Conservation (phyloP, 2,329 filamentous ascomycete species). For the Davidsoniella neocaledoniae region DNA sequence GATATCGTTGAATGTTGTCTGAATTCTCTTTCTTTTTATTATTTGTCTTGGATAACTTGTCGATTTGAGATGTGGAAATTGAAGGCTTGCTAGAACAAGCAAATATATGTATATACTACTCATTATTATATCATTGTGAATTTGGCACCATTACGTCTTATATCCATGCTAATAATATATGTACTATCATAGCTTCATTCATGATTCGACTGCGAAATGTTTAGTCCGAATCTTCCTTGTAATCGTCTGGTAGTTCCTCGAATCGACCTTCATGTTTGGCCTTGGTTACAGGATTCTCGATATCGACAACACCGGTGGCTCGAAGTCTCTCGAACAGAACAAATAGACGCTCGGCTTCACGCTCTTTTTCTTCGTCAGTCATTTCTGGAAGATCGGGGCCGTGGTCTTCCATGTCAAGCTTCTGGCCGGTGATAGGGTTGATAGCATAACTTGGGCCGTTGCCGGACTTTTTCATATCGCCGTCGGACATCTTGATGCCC, state of each 20-base stretch:
- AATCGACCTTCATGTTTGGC: slow-evolving; percentile 54
- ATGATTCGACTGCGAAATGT: neutral
- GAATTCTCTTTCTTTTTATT: too few relatives aligned
- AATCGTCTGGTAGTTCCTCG: slow-evolving; percentile 37
- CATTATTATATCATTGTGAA: too few relatives aligned
- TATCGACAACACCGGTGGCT: slow-evolving; percentile 56
- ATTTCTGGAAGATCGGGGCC: slow-evolving; percentile 48
- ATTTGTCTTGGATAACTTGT: too few relatives aligned
- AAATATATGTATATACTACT: too few relatives aligned
- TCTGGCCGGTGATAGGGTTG: slow-evolving; percentile 81
- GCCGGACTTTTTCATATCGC: slow-evolving; percentile 10
- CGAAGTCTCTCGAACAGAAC: slow-evolving; percentile 73
- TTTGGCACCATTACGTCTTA: neutral
- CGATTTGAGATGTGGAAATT: too few relatives aligned
- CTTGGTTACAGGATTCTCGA: slow-evolving; percentile 62
- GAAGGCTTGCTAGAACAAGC: too few relatives aligned
- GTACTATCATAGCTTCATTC: neutral
- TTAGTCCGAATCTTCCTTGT: slow-evolving; percentile 18
- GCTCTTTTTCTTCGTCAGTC: slow-evolving; percentile 81
- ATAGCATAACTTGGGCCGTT: slow-evolving; percentile 29
- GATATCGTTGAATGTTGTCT: too few relatives aligned
- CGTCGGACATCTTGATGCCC: slow-evolving; percentile 16
- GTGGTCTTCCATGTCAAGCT: slow-evolving; percentile 47
- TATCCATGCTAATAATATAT: neutral
- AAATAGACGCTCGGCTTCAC: slow-evolving; percentile 78